A percentile compares a stretch with the other conserved stretches of the same genome.
phyloP scores from a whole-genome alignment of 2,329 filamentous ascomycete species.

The Aspergillus flavus region DNA sequence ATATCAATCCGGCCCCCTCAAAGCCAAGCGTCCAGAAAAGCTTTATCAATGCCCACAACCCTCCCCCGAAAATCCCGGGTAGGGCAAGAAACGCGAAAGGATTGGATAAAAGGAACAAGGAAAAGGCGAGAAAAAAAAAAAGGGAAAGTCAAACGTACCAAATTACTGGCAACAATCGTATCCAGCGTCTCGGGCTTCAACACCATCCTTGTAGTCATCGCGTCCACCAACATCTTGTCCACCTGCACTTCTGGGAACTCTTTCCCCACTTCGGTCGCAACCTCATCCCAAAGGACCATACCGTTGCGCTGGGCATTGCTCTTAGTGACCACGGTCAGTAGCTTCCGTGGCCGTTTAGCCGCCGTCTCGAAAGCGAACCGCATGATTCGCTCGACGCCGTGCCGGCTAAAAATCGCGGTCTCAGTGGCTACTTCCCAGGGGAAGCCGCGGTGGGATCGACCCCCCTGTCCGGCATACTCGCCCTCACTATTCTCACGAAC shows the following conservation, averaged over 20 bases:
- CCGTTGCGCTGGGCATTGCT: slow-evolving; percentile 68
- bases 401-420: slow-evolving; percentile 64
- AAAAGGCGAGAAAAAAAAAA: neutral
- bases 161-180: slow-evolving; percentile 66
- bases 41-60: neutral
- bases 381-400: slow-evolving; percentile 61
- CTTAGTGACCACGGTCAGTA: slow-evolving; percentile 66
- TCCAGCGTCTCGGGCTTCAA: slow-evolving; percentile 62
- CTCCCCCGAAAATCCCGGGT: neutral
- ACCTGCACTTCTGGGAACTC: slow-evolving; percentile 63
- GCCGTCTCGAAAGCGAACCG: slow-evolving; percentile 67
- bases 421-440: slow-evolving; percentile 66
- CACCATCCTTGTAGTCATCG: slow-evolving; percentile 68
- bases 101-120: neutral
- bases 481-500: slow-evolving; percentile 69
- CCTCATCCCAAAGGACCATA: slow-evolving; percentile 70
- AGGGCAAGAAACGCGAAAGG: neutral
- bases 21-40: neutral
- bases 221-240: slow-evolving; percentile 69
- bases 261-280: slow-evolving; percentile 56
- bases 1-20: neutral
- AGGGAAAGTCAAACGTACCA: slow-evolving; percentile 35
- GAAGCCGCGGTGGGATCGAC: slow-evolving; percentile 60
- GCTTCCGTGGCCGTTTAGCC: slow-evolving; percentile 57
- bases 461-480: slow-evolving; percentile 67